phyloP scores from a whole-genome alignment of 1,284 basidiomycete genomes.

The Clitocybe nebularis region DNA sequence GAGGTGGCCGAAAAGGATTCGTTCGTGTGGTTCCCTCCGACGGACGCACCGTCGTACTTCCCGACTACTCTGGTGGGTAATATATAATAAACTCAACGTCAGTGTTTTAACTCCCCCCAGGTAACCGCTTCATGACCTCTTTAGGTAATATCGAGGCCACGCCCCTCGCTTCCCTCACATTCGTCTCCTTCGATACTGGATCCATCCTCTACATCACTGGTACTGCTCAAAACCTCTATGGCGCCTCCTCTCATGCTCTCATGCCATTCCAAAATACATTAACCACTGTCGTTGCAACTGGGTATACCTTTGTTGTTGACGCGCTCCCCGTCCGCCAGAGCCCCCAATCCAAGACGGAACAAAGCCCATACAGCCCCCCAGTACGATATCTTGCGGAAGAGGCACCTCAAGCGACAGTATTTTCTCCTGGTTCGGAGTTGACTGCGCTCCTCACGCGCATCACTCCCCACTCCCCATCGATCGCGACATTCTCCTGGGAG shows the following conservation, averaged over 20 bases:
- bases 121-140: constrained; percentile 57
- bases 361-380: constrained; percentile 59
- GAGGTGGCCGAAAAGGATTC: constrained; percentile 59
- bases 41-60: constrained; percentile 51
- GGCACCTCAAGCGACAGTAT: constrained; percentile 19
- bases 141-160: constrained; percentile 62
- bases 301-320: constrained; percentile 49
- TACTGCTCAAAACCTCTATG: constrained; percentile 47
- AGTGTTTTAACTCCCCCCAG: too few species aligned
- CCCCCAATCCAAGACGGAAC: constrained; percentile 28
- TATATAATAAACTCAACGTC: too few species aligned
- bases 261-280: constrained; percentile 56
- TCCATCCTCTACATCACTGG: constrained; percentile 62
- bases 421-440: constrained; percentile 22
- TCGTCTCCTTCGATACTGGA: constrained; percentile 52
- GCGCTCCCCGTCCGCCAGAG: constrained; percentile 51
- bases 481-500: constrained; percentile 56
- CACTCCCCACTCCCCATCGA: constrained; percentile 38
- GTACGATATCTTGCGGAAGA: constrained; percentile 52
- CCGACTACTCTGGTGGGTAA: constrained; percentile 58
- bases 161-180: constrained; percentile 49
- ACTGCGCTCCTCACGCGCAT: constrained; percentile 36
- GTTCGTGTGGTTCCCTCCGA: constrained; percentile 52
- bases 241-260: constrained; percentile 39
- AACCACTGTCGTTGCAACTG: constrained; percentile 46